phyloP scores from a whole-genome alignment of 768 basidiomycete species.

The Lentinus brumalis region DNA sequence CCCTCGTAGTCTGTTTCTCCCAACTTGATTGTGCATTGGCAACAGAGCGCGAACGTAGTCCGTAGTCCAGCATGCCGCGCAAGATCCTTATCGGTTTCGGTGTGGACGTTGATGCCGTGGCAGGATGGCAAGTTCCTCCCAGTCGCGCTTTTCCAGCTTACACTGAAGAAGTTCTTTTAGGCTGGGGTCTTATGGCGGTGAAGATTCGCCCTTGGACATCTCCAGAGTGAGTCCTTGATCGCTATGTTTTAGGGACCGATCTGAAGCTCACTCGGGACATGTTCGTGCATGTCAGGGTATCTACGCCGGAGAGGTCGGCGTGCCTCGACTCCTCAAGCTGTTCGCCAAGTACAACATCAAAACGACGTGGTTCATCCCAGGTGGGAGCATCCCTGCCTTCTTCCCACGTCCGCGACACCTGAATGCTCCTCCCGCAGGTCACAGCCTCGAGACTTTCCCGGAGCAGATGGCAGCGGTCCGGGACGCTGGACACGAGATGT shows the following conservation, averaged over 20 bases:
- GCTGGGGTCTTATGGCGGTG: slow-evolving; percentile 77
- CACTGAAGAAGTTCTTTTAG: slow-evolving; percentile 31
- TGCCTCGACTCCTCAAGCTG: slow-evolving; percentile 66
- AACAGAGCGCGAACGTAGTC: too few relatives aligned
- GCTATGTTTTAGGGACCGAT: background rate
- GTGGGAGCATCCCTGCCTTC: slow-evolving; percentile 28
- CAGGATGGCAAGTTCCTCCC: slow-evolving; percentile 62
- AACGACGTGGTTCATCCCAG: slow-evolving; percentile 80
- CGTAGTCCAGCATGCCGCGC: slow-evolving; percentile 44
- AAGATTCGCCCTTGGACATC: slow-evolving; percentile 70
- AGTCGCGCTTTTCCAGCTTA: background rate
- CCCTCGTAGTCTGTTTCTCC: too few relatives aligned
- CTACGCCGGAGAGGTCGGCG: slow-evolving; percentile 77
- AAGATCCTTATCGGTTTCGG: slow-evolving; percentile 63
- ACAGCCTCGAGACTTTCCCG: slow-evolving; percentile 76
- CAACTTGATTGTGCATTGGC: too few relatives aligned
- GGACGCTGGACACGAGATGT: slow-evolving; percentile 77
- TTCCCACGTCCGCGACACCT: background rate
- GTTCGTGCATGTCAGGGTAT: slow-evolving; percentile 45
- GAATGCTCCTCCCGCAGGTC: slow-evolving; percentile 41
- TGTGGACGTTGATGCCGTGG: slow-evolving; percentile 77
- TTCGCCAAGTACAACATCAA: slow-evolving; percentile 69
- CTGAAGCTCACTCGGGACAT: background rate
- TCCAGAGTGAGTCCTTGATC: slow-evolving; percentile 46
- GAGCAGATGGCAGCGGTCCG: slow-evolving; percentile 67